Base-by-base conservation (phyloP, 2,329 filamentous ascomycete genomes). In the Mariannaea sp. region DNA sequence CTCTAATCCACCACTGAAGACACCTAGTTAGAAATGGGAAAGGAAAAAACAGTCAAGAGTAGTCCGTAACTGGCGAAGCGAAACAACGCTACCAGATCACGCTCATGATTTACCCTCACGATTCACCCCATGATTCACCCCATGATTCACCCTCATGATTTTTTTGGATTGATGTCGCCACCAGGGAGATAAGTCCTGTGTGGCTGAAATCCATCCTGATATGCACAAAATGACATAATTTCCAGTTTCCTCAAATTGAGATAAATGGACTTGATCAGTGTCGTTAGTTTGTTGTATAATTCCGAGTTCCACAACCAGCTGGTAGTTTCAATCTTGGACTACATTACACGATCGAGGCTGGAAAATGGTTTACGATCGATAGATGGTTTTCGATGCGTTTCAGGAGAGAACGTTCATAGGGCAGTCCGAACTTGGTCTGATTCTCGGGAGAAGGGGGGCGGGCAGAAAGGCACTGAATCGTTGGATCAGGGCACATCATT, bases 331-430 rank as follows among this genome's bases (percentile, higher is more conserved):
- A 54, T 54, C 51, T 54, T 20, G 26, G 43, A 45, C n/a, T n/a
- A 54, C 27, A n/a, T 32, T 49, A 40, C 27, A 35, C 45, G 51
- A 54, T 54, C 51, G 51, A 49, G n/a, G n/a, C n/a, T 49, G 40
- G 51, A 20, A 40, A 45, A 48, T 29, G 33, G 32, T 44, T 54
- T 49, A 49, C 51, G 51, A 54, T 54, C 51, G 51, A 54, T 54
- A 39, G 51, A 40, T 41, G 51, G 45, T 54, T 45, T 49, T 27
- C 40, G 51, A 49, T 54, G 33, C 20, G 51, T 54, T 54, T 54
- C 51, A 54, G 51, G 49, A 33, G 32, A 29, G 40, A n/a, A 29
- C 45, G 45, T 27, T 33, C 51, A 42, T 54, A 54, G 27, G 44
- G 50, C 49, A 22, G 39, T 36, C 19, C 50, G 30, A 35, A 53